Conservation (phyloP, 2,329 filamentous ascomycete genomes). For the Apiospora marii region DNA sequence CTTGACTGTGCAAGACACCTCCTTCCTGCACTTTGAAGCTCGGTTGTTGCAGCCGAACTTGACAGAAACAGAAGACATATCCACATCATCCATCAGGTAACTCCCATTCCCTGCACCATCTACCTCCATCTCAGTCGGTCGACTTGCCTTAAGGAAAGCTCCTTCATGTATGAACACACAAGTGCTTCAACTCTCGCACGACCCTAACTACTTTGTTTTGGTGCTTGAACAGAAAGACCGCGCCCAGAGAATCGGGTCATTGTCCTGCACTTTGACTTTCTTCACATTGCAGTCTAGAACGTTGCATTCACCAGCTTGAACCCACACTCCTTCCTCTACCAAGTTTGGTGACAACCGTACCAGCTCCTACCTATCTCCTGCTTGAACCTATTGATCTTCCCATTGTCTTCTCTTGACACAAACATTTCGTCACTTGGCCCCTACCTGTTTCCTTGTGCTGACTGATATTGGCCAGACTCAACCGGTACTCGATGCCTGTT, state of each 20-base stretch:
- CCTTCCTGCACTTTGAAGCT: neutral
- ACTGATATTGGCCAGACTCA: slow-evolving; percentile 62
- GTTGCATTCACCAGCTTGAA: neutral
- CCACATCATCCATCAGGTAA: slow-evolving; percentile 8
- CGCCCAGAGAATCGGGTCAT: neutral
- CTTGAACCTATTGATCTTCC: neutral
- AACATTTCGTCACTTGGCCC: neutral
- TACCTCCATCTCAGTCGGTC: neutral
- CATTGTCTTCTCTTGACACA: neutral
- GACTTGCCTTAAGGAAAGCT: neutral
- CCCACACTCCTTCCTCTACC: slow-evolving; percentile 19
- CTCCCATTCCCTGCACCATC: neutral
- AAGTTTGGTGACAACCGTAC: slow-evolving; percentile 33
- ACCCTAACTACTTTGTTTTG: neutral
- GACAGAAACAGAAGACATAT: neutral
- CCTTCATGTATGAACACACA: neutral
- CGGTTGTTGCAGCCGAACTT: neutral
- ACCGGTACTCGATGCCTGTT: slow-evolving; percentile 94
- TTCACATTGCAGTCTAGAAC: neutral
- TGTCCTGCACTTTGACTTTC: neutral
- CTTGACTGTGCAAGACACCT: slow-evolving; percentile 8
- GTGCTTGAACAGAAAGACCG: neutral
- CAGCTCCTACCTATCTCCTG: neutral
- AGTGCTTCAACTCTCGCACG: neutral
- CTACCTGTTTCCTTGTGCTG: neutral